These are phyloP conservation scores for Olyra latifolia DNA, from an alignment of 176 grass and related monocot genomes.

Conservation along the genomic window DNA sequence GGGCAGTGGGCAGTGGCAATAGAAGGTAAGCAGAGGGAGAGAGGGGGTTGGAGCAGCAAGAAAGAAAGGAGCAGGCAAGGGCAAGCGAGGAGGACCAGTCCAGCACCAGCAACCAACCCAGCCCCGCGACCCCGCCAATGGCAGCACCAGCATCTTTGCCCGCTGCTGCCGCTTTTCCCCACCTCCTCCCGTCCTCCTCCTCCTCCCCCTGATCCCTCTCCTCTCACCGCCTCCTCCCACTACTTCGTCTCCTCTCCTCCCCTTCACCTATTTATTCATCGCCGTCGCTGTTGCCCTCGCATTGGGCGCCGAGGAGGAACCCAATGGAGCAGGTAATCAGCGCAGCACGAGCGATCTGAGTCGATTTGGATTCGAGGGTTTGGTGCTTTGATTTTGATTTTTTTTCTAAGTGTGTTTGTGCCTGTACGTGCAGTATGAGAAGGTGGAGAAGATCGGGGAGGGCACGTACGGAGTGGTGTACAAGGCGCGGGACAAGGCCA, in stretches of 20 bases:
- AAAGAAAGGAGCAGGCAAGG: background rate
- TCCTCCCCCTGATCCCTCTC: constrained; percentile 22
- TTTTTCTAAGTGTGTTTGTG: background rate
- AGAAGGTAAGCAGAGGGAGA: background rate
- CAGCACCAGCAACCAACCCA: background rate
- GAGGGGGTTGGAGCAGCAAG: background rate
- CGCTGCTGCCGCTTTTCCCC: constrained; percentile 30
- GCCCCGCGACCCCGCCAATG: constrained; percentile 33
- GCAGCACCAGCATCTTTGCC: constrained; percentile 36
- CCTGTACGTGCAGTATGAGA: constrained; percentile 71
- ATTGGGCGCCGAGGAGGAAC: constrained; percentile 16
- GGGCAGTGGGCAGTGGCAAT: constrained; percentile 5
- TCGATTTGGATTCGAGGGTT: background rate
- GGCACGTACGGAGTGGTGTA: constrained; percentile 98
- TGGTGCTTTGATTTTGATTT: background rate
- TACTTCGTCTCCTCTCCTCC: background rate
- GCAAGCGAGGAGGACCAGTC: constrained; percentile 35
- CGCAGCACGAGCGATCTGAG: constrained; percentile 27
- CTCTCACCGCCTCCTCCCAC: background rate
- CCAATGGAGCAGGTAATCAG: constrained; percentile 82
- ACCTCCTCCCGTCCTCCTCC: background rate
- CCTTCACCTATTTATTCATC: background rate
- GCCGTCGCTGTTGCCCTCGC: background rate
- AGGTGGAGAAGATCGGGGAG: constrained; percentile 94
- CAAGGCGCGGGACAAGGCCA: constrained; percentile 71